phyloP scores from a whole-genome alignment of 2,329 filamentous ascomycete genomes.

The Stylonectria norvegica region DNA sequence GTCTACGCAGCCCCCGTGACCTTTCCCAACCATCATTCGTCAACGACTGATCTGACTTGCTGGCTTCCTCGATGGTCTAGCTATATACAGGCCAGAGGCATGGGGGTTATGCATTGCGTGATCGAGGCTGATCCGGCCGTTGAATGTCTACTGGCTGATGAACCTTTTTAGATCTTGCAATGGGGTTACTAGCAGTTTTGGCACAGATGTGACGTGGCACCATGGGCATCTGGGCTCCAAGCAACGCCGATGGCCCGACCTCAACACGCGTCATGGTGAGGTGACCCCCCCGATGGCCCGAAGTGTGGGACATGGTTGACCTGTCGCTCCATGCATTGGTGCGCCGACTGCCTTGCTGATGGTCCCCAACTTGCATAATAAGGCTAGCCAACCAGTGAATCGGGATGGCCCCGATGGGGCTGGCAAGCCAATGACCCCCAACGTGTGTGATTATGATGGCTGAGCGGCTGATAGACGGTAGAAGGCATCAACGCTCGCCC shows the following conservation, averaged over 20 bases:
- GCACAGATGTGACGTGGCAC: too few relatives aligned
- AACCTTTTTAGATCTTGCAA: slow-evolving; percentile 23
- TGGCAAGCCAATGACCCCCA: too few relatives aligned
- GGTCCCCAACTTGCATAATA: neutral
- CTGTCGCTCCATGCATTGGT: neutral
- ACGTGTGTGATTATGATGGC: too few relatives aligned
- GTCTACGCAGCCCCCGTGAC: too few relatives aligned
- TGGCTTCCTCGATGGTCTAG: neutral
- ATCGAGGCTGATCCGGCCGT: slow-evolving; percentile 17
- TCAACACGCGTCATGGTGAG: neutral
- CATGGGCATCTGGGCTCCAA: too few relatives aligned
- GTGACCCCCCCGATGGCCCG: slow-evolving; percentile 7
- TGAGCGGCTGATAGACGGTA: too few relatives aligned
- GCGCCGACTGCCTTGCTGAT: neutral
- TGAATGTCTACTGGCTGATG: too few relatives aligned
- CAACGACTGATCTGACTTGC: too few relatives aligned
- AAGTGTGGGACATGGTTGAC: slow-evolving; percentile 6
- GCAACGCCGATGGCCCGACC: neutral
- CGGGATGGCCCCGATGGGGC: too few relatives aligned
- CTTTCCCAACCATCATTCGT: too few relatives aligned
- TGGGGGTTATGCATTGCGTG: slow-evolving; percentile 18
- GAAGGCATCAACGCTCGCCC: too few relatives aligned
- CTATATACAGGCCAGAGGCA: neutral
- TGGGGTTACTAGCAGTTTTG: too few relatives aligned
- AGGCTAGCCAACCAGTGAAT: neutral